phyloP scores from a whole-genome alignment of 1,139 yeast genomes.

The Pichia norvegensis region DNA sequence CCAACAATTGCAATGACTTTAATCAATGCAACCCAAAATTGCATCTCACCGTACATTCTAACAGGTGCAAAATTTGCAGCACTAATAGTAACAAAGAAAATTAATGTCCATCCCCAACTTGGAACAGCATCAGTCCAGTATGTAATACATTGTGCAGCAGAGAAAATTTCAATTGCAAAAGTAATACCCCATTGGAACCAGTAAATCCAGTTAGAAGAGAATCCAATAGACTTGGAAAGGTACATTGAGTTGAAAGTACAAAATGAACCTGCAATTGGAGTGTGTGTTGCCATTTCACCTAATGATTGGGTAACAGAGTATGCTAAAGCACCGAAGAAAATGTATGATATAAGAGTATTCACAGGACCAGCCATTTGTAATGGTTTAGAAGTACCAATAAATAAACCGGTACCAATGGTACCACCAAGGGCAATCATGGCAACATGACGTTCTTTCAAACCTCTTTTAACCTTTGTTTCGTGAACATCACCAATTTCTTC shows the following conservation, averaged over 20 bases:
- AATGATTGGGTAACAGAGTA: constrained; percentile 61
- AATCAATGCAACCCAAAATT: constrained; percentile 60
- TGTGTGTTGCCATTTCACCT: constrained; percentile 75
- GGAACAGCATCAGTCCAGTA: constrained; percentile 74
- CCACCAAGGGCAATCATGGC: constrained; percentile 67
- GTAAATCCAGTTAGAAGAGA: constrained; percentile 75
- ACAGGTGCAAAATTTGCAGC: constrained; percentile 53
- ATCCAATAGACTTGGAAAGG: constrained; percentile 64
- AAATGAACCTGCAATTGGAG: constrained; percentile 67
- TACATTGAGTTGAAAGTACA: constrained; percentile 51
- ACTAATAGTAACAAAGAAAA: constrained; percentile 54
- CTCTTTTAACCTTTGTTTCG: constrained; percentile 29
- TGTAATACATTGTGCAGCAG: constrained; percentile 62
- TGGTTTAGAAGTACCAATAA: constrained; percentile 50
- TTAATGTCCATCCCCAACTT: constrained; percentile 66
- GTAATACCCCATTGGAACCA: constrained; percentile 88
- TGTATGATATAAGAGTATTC: constrained; percentile 52
- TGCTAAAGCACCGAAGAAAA: constrained; percentile 59
- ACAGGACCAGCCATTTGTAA: constrained; percentile 58
- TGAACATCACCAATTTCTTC: constrained; percentile 14
- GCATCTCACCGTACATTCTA: constrained; percentile 56
- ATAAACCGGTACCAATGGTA: constrained; percentile 65
- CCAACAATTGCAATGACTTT: constrained; percentile 48
- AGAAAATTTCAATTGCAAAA: constrained; percentile 73
- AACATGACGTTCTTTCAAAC: constrained; percentile 51